These are phyloP conservation scores for Chlorella sp. DNA, from an alignment of 139 green algal species.

Conservation along the genomic window DNA sequence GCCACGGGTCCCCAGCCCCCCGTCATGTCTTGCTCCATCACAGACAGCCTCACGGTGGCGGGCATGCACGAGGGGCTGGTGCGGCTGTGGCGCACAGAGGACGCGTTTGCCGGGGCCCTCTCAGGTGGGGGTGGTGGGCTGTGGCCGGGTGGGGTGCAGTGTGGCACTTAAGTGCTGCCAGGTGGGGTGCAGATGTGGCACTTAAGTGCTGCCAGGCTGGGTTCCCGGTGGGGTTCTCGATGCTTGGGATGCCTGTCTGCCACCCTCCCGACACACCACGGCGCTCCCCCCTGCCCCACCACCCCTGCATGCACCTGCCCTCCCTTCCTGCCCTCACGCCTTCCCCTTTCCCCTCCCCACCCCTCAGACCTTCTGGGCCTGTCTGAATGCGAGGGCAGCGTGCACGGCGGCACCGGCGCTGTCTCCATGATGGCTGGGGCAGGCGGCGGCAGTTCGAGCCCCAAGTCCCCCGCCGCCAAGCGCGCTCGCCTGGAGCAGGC, in stretches of 20 bases:
- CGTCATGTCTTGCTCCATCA: constrained; percentile 40
- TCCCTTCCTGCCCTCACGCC: background rate
- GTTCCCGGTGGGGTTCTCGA: too few species aligned
- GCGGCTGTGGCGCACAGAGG: constrained; percentile 57
- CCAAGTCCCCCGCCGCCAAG: constrained; percentile 6
- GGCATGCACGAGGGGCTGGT: constrained; percentile 50
- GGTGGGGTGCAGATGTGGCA: too few species aligned
- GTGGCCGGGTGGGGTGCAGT: too few species aligned
- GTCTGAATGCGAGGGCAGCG: background rate
- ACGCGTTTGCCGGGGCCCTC: constrained; percentile 39
- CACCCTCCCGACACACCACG: too few species aligned
- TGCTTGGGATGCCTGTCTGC: too few species aligned
- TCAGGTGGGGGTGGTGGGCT: background rate
- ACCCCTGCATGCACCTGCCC: background rate
- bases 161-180: background rate
- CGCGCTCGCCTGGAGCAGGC: background rate
- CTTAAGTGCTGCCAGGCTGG: too few species aligned
- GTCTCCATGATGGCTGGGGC: background rate
- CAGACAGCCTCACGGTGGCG: constrained; percentile 10
- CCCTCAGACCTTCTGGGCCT: constrained; percentile 14
- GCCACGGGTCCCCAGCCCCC: constrained; percentile 20
- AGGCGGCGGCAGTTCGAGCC: background rate
- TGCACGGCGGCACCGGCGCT: background rate
- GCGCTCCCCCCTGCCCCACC: background rate
- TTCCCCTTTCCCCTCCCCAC: background rate